Evolutionary conservation across 2,329 filamentous ascomycete genomes (phyloP).

Genomic region (Diaporthe eres): DNA sequence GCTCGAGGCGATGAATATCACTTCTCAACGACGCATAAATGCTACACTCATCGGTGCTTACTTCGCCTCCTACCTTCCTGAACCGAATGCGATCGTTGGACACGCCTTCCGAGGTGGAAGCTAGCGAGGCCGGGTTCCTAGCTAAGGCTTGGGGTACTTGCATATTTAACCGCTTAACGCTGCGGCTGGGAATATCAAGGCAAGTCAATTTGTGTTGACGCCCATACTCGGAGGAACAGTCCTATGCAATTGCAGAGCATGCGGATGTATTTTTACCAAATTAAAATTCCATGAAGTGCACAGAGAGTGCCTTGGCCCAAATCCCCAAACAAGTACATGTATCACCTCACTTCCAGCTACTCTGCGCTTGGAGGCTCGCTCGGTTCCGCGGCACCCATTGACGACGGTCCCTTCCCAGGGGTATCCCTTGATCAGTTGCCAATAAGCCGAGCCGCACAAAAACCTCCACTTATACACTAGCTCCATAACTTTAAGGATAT

Average conservation of each 20-base stretch:
- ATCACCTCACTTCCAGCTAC: neutral
- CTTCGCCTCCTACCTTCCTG: constrained; percentile 27
- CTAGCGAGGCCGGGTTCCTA: neutral
- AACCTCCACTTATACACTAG: neutral
- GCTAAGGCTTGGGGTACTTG: neutral
- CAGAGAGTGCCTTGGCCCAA: neutral
- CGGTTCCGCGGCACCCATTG: constrained; percentile 25
- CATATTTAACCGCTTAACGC: neutral
- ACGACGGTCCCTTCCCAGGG: neutral
- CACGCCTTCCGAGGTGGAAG: no score
- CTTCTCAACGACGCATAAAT: constrained; percentile 23
- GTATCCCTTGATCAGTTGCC: neutral
- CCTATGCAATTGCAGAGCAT: neutral
- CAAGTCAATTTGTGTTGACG: neutral
- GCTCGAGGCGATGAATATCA: neutral
- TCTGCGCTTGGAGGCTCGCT: neutral
- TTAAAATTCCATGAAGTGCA: neutral
- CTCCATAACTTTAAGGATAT: neutral
- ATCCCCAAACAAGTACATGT: neutral
- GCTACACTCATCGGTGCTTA: constrained; percentile 25
- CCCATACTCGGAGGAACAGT: neutral
- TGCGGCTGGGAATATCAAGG: neutral
- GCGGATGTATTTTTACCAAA: neutral
- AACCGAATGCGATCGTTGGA: constrained; percentile 4
- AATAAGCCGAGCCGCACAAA: neutral